phyloP scores from a whole-genome alignment of 1,284 basidiomycete species.

The Tetrapyrgos nigripes region DNA sequence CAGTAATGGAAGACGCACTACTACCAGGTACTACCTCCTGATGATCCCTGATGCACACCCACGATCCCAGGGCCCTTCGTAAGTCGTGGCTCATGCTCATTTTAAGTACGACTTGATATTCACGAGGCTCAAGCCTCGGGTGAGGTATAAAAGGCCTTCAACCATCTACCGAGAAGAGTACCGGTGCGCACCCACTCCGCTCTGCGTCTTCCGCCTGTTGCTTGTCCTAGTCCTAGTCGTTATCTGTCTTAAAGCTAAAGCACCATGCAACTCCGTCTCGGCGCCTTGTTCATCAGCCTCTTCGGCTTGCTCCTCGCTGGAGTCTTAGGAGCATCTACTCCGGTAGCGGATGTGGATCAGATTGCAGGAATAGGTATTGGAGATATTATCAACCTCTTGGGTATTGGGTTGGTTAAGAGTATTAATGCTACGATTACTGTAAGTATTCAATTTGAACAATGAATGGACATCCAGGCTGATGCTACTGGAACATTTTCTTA shows the following conservation, averaged over 20 bases:
- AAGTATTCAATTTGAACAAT: conserved; percentile 14
- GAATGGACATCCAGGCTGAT: neutral
- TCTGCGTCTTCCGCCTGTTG: neutral
- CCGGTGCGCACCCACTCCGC: neutral
- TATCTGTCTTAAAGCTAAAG: neutral
- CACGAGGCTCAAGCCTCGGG: no score
- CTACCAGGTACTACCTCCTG: neutral
- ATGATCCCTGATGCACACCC: neutral
- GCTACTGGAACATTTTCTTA: conserved; percentile 18
- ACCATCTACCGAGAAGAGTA: neutral
- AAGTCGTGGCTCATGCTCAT: no score
- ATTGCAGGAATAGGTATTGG: conserved; percentile 33
- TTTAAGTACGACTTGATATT: no score
- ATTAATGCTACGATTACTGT: conserved; percentile 47
- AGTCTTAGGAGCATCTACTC: conserved; percentile 24
- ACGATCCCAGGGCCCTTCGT: neutral
- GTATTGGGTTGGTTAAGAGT: conserved; percentile 42
- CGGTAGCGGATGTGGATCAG: conserved; percentile 4
- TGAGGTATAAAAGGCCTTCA: no score
- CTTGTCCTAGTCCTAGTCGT: no score
- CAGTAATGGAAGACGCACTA: no score
- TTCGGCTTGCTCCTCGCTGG: conserved; percentile 26
- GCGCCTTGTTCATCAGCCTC: conserved; percentile 22
- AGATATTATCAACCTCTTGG: conserved; percentile 43
- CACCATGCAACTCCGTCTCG: conserved; percentile 20